Evolutionary conservation across 2,329 filamentous ascomycete species (phyloP), one percentile per base, ranked within the genome.

Genomic region (Thelonectria blattea): DNA sequence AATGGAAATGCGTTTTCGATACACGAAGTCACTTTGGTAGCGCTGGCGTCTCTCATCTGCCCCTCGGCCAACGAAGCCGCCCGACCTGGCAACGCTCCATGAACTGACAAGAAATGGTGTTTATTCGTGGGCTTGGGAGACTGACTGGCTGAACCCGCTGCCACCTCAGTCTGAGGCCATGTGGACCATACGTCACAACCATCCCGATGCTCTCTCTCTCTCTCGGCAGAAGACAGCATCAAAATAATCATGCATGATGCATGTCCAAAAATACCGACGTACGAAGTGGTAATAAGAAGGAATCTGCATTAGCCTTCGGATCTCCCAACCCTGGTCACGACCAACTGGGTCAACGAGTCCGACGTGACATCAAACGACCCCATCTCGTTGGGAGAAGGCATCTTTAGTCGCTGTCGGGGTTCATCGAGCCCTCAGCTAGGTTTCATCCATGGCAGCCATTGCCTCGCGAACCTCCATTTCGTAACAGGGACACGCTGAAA

Each of bases 201-300:
- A 30, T 48, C 52, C 45, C 43, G 32, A 52, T 32, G 50, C 56
- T 47, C 24, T 45, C 42, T 45, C 18, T n/a, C n/a, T 34, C 41
- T 45, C 42, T 45, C 18, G 45, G 32, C 46, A 20, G 47, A 53
- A 42, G 20, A 30, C n/a, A 43, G 22, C 45, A 30, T 37, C 49
- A 17, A 37, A 52, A 52, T 39, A 51, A 59, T 60, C 57, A 55
- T 56, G 57, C 57, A 60, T 56, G 52, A 60, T 60, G 52, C 57
- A 56, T 48, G 52, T 56, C 57, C 52, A 51, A 52, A 60, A 56
- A 56, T 37, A 37, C 34, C 34, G 27, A 30, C 27, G 27, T 30
- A 30, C 27, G 27, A 30, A 30, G 27, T 30, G 27, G 27, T 56
- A 54, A 60, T 56, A 45, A 45, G n/a, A 46, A 45, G 12, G 52